These are phyloP conservation scores for Penicillium decumbens DNA, from an alignment of 2,329 filamentous ascomycete species.

Conservation along the genomic window DNA sequence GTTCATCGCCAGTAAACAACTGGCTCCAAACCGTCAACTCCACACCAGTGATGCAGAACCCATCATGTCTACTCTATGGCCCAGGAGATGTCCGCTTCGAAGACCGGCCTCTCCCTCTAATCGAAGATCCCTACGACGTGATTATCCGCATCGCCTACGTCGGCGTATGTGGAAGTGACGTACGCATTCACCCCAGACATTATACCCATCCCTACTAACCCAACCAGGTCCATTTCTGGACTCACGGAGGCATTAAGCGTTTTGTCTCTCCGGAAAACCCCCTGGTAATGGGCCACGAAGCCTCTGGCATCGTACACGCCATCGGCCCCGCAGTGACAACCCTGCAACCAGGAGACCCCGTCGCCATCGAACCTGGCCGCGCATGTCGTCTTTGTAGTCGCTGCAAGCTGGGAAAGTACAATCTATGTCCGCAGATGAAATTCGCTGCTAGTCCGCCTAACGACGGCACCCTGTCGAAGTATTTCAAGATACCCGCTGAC, in stretches of 20 bases:
- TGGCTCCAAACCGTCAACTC: background rate
- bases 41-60: slow-evolving; percentile 30
- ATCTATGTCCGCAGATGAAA: slow-evolving; percentile 39
- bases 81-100: slow-evolving; percentile 37
- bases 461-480: slow-evolving; percentile 40
- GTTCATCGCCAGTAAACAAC: background rate
- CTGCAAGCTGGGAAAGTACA: slow-evolving; percentile 40
- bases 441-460: slow-evolving; percentile 41
- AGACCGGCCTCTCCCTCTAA: slow-evolving; percentile 36
- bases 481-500: slow-evolving; percentile 38
- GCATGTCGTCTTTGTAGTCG: slow-evolving; percentile 35
- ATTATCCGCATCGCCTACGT: slow-evolving; percentile 44
- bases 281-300: slow-evolving; percentile 37
- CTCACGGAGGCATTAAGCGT: slow-evolving; percentile 34
- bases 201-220: background rate
- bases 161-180: slow-evolving; percentile 45
- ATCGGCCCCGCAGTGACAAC: slow-evolving; percentile 27
- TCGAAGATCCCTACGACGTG: slow-evolving; percentile 38
- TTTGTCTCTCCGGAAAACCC: slow-evolving; percentile 26
- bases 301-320: slow-evolving; percentile 28
- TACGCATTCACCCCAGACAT: slow-evolving; percentile 9
- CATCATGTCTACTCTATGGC: slow-evolving; percentile 42
- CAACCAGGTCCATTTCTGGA: slow-evolving; percentile 39
- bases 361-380: slow-evolving; percentile 38
- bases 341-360: slow-evolving; percentile 30